Evolutionary conservation across 2,329 filamentous ascomycete species (phyloP), one percentile per base, ranked within the genome.

Genomic region (Fusarium proliferatum): DNA sequence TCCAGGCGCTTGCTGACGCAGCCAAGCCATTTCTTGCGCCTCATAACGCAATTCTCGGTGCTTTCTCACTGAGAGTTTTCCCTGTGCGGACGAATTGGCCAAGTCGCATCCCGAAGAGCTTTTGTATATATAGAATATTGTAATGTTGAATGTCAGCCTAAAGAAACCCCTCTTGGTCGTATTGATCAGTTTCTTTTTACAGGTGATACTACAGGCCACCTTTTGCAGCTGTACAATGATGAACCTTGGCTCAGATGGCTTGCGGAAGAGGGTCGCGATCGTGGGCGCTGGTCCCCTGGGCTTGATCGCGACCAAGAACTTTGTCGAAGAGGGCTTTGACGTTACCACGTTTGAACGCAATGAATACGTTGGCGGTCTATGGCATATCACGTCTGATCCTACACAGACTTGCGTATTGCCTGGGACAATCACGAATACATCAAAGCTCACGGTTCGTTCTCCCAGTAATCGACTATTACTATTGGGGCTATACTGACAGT

Each of bases 321-420:
- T 64, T 17, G 45, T 10, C 13, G 62, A 64, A 6, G 57, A 64
- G 30, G 62, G 62, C 28, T 62, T 64, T 6, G 57, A 53, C 11
- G 62, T 43, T 7, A 56, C 45, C 6, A 56, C 52, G 1, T 46
- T 64, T n/a, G 62, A 64, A 4, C 21, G 62, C 4, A 62, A 62
- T 45, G 62, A 62, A 16, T 62, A 62, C 2, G 62, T 64, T 6
- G 62, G 62, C 1, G 62, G 62, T n/a, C 7, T 64, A 0, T 64
- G 62, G 57, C 61, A 63, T 23, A 46, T 36, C 4, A 55, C 51
- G 9, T 55, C 51, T 30, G 34, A 55, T 7, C 23, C 51, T 41
- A 55, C 23, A 1, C 51, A 55, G 23, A 55, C 34, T 17, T 55
- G 51, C 4, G 51, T 55, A 5, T 10, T 55, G 3, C 51, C 51